phyloP scores from a whole-genome alignment of 75 land plant species.

The Picea sitchensis region DNA sequence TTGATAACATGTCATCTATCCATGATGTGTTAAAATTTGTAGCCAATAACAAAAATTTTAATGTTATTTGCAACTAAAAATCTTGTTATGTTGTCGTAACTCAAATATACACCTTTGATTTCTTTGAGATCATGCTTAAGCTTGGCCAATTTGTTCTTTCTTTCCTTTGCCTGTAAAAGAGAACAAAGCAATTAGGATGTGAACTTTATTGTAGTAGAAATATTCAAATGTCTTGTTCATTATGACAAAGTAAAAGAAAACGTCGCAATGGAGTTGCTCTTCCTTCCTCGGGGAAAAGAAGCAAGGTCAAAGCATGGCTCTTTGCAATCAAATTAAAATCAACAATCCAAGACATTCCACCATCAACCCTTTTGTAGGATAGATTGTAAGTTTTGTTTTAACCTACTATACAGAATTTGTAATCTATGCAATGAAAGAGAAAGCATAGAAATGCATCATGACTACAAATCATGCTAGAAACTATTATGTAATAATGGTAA shows the following conservation, averaged over 20 bases:
- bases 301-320: no score
- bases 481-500: no score
- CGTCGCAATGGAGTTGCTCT: not conserved
- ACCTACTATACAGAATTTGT: no score
- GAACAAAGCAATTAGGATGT: not conserved
- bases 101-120: not conserved
- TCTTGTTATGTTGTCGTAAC: not conserved
- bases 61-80: not conserved
- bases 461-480: no score
- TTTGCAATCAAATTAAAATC: no score
- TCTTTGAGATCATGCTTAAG: conserved; percentile 3
- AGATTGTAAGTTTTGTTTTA: no score
- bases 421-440: no score
- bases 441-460: no score
- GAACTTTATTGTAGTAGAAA: not conserved
- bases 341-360: no score
- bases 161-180: conserved; percentile 4
- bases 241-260: not conserved
- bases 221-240: not conserved
- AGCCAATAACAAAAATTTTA: not conserved
- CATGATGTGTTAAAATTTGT: conserved; percentile 2
- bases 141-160: conserved; percentile 1
- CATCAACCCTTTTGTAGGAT: no score
- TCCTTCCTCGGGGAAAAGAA: no score
- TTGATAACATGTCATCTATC: conserved; percentile 7